A percentile compares a stretch with the other conserved stretches of the same genome.
Evolutionary conservation across 2,329 filamentous ascomycete species (phyloP).

Genomic region (Proliferodiscus dingleyae): DNA sequence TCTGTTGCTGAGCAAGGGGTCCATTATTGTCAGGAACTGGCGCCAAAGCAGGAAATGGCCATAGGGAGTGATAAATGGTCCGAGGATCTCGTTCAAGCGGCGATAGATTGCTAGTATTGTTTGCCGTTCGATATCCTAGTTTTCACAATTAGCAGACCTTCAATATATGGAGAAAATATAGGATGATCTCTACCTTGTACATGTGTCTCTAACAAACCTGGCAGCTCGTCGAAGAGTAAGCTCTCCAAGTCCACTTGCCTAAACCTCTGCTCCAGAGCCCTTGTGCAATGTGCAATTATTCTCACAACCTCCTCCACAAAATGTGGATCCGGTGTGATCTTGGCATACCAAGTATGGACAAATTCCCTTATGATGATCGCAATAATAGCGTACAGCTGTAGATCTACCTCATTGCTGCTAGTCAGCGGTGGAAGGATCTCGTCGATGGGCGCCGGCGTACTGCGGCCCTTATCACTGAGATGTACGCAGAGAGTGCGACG

Average conservation of each 20-base stretch:
- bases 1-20: constrained; percentile 53
- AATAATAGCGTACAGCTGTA: constrained; percentile 88
- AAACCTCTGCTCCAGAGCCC: constrained; percentile 79
- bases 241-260: constrained; percentile 78
- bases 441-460: constrained; percentile 59
- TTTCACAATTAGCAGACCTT: constrained; percentile 8
- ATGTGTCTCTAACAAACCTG: constrained; percentile 75
- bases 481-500: constrained; percentile 80
- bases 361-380: constrained; percentile 87
- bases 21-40: constrained; percentile 59
- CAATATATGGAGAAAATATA: constrained; percentile 8
- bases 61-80: constrained; percentile 76
- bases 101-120: constrained; percentile 50
- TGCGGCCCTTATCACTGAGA: constrained; percentile 51
- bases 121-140: constrained; percentile 68
- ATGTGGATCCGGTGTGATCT: constrained; percentile 83
- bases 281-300: constrained; percentile 86
- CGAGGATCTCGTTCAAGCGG: constrained; percentile 59
- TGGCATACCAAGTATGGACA: constrained; percentile 87
- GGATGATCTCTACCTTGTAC: constrained; percentile 58
- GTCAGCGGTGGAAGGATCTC: constrained; percentile 85
- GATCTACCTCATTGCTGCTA: constrained; percentile 87
- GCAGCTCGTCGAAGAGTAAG: constrained; percentile 81
- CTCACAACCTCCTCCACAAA: constrained; percentile 86
- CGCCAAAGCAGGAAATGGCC: constrained; percentile 73